Conservation (phyloP, 2,329 filamentous ascomycete species). For the Dactylellina sp. region DNA sequence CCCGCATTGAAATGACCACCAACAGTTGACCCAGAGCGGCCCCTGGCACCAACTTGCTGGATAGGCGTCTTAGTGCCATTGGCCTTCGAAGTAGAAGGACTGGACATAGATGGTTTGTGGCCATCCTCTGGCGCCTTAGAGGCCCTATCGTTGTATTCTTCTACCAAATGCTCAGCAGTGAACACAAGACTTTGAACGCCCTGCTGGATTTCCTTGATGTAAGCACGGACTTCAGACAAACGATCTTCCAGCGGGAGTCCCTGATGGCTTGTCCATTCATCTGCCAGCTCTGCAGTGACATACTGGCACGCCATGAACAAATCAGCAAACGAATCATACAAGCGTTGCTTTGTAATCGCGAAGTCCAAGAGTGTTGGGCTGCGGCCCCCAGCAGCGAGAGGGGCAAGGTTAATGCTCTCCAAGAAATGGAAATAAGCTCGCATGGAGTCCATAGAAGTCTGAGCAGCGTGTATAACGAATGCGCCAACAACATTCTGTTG, state of each 20-base stretch:
- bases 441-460: conserved; percentile 86
- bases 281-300: conserved; percentile 88
- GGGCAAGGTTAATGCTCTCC: conserved; percentile 89
- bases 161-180: conserved; percentile 85
- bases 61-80: conserved; percentile 31
- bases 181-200: conserved; percentile 89
- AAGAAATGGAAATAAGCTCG: conserved; percentile 89
- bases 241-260: conserved; percentile 90
- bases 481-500: conserved; percentile 85
- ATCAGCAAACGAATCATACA: conserved; percentile 94
- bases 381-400: conserved; percentile 80
- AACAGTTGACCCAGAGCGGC: conserved; percentile 39
- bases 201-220: conserved; percentile 78
- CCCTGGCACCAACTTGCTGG: conserved; percentile 18
- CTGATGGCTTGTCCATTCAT: conserved; percentile 95
- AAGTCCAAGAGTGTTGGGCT: conserved; percentile 90
- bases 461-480: conserved; percentile 80
- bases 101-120: conserved; percentile 51
- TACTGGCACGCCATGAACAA: conserved; percentile 87
- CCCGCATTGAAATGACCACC: conserved; percentile 37
- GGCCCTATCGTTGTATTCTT: conserved; percentile 63
- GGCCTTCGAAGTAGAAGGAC: conserved; percentile 26
- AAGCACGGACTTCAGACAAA: conserved; percentile 77
- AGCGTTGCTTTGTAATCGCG: conserved; percentile 86
- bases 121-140: conserved; percentile 58